These are phyloP conservation scores for Boletus reticulatus DNA, from an alignment of 768 basidiomycete species.

Conservation along the genomic window DNA sequence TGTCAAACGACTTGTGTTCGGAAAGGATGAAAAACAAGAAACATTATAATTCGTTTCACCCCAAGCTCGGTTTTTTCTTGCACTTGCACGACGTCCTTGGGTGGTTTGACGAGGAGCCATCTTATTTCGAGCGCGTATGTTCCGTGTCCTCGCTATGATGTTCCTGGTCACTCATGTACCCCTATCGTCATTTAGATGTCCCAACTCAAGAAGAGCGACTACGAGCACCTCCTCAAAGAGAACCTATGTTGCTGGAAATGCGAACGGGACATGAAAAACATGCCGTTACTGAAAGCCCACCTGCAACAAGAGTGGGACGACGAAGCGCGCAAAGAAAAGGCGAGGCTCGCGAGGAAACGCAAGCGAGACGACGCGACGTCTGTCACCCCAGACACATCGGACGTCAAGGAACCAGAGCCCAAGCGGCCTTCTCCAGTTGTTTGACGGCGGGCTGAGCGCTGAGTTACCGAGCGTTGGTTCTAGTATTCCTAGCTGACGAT, in stretches of 20 bases:
- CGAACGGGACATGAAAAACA: conserved; percentile 57
- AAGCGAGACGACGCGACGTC: conserved; percentile 25
- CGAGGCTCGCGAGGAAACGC: conserved; percentile 40
- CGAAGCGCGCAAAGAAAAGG: conserved; percentile 41
- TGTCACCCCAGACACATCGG: background rate
- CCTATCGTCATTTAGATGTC: conserved; percentile 50
- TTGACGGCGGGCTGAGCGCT: conserved; percentile 1
- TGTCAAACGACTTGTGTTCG: conserved; percentile 76
- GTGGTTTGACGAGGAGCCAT: conserved; percentile 72
- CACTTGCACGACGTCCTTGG: conserved; percentile 72
- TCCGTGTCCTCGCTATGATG: background rate
- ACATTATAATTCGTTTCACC: conserved; percentile 91
- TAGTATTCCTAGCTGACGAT: background rate
- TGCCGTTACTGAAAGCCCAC: conserved; percentile 74
- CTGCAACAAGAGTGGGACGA: conserved; percentile 72
- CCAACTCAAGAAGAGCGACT: conserved; percentile 47
- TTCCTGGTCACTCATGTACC: background rate
- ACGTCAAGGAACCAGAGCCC: conserved; percentile 8
- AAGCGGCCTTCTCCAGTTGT: conserved; percentile 10
- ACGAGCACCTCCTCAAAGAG: conserved; percentile 67
- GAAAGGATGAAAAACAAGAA: conserved; percentile 78
- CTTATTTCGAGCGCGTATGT: conserved; percentile 52
- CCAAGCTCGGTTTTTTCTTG: conserved; percentile 80
- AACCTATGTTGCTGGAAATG: conserved; percentile 72
- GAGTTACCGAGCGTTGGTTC: background rate